phyloP scores from a whole-genome alignment of 306 rosid species.

The Lupinus albus region DNA sequence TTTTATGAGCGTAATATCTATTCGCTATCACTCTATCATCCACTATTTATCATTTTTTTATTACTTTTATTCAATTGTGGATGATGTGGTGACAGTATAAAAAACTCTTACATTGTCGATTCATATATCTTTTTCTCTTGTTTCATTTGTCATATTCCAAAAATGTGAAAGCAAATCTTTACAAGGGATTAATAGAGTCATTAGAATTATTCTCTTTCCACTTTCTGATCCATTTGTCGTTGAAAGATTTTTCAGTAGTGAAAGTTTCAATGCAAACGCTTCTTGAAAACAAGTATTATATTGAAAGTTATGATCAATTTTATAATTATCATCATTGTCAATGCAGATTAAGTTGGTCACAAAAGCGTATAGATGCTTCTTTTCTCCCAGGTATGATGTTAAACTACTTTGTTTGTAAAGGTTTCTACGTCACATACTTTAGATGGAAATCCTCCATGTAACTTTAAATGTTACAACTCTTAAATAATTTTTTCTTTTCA shows the following conservation, averaged over 20 bases:
- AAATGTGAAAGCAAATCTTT: not conserved
- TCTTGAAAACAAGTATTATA: not conserved
- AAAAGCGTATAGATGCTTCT: constrained; percentile 49
- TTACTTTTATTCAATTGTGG: too few relatives aligned
- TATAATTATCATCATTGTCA: constrained; percentile 20
- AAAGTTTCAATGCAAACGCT: not conserved
- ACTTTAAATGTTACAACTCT: not conserved
- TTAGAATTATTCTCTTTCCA: not conserved
- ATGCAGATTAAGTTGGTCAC: constrained; percentile 57
- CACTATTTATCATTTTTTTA: too few relatives aligned
- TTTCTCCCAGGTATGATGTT: constrained; percentile 53
- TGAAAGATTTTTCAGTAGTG: not conserved
- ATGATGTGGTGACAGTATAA: too few relatives aligned
- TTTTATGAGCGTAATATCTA: too few relatives aligned
- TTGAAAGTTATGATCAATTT: not conserved
- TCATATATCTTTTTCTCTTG: not conserved
- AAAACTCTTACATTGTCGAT: too few relatives aligned
- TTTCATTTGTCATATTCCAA: not conserved
- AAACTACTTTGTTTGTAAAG: constrained; percentile 12
- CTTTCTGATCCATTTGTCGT: not conserved
- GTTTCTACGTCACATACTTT: not conserved
- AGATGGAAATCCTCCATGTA: not conserved
- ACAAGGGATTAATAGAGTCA: not conserved
- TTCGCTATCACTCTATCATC: too few relatives aligned
- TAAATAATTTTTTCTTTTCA: too few relatives aligned